phyloP scores from a whole-genome alignment of 2,329 filamentous ascomycete species.

The Colletotrichum australisinense region DNA sequence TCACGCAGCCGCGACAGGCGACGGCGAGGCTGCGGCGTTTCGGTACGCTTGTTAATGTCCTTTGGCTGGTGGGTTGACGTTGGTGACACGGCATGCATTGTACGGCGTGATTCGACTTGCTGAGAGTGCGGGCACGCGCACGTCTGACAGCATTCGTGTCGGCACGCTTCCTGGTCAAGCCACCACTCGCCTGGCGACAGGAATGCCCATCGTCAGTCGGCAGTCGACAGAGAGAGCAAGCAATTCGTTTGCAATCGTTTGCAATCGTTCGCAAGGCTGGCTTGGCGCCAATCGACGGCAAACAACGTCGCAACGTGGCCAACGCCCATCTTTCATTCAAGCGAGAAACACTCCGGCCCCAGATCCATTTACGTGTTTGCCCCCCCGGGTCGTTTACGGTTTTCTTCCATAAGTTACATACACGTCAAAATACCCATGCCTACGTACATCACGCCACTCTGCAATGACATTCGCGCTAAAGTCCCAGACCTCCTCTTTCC shows the following conservation, averaged over 20 bases:
- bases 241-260: background rate
- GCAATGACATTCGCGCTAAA: conserved; percentile 37
- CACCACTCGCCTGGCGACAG: background rate
- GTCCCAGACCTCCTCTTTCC: conserved; percentile 39
- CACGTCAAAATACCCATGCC: conserved; percentile 38
- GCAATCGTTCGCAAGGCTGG: background rate
- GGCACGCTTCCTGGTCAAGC: background rate
- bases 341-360: background rate
- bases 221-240: background rate
- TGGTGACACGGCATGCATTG: background rate
- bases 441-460: conserved; percentile 34
- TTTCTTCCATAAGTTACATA: conserved; percentile 38
- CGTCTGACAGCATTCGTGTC: conserved; percentile 6
- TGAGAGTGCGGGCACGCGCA: background rate
- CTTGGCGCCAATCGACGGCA: background rate
- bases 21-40: background rate
- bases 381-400: background rate
- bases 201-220: background rate
- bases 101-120: background rate
- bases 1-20: background rate
- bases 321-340: background rate
- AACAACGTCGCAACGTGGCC: background rate
- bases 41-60: background rate
- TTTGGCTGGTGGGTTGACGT: background rate
- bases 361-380: too few species aligned